A percentile compares a stretch with the other conserved stretches of the same genome.
Conservation (phyloP, 495 filamentous ascomycete genomes). For the Penicillium subrubescens region DNA sequence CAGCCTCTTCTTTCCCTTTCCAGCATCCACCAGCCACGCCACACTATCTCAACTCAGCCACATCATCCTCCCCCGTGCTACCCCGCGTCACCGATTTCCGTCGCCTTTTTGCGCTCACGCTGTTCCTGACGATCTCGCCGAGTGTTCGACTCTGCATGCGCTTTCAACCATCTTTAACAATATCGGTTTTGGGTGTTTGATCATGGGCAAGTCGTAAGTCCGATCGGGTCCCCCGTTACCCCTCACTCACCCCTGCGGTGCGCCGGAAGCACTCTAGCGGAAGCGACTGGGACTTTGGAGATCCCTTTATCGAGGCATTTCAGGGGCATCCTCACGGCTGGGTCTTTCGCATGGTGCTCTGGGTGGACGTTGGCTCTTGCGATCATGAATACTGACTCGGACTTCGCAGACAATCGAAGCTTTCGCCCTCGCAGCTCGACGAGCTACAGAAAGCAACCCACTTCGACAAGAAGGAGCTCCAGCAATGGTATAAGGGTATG, state of each 20-base stretch:
- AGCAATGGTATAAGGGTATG: constrained; percentile 99
- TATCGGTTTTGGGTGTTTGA: constrained; percentile 21
- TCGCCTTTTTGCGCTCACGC: constrained; percentile 7
- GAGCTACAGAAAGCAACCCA: constrained; percentile 96
- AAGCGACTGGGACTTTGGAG: constrained; percentile 10
- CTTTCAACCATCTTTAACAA: neutral
- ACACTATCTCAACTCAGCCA: constrained; percentile 18
- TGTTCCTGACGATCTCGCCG: constrained; percentile 12
- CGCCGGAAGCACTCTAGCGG: constrained; percentile 4
- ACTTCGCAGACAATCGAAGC: constrained; percentile 76
- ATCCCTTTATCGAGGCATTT: neutral
- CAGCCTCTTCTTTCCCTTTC: neutral
- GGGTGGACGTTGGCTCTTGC: neutral
- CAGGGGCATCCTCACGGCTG: neutral
- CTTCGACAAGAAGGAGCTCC: constrained; percentile 99
- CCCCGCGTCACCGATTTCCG: constrained; percentile 24
- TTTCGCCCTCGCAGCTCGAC: constrained; percentile 89
- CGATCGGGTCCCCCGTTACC: constrained; percentile 1
- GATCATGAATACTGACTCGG: neutral
- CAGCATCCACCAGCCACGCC: neutral
- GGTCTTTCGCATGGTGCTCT: neutral
- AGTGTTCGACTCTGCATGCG: constrained; percentile 11
- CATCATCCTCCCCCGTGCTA: constrained; percentile 27
- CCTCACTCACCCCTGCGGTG: constrained; percentile 11
- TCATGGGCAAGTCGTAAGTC: constrained; percentile 52